Evolutionary conservation across 2,329 filamentous ascomycete species (phyloP), one percentile per base, ranked within the genome.

Genomic region (Akanthomyces uredinophilus): DNA sequence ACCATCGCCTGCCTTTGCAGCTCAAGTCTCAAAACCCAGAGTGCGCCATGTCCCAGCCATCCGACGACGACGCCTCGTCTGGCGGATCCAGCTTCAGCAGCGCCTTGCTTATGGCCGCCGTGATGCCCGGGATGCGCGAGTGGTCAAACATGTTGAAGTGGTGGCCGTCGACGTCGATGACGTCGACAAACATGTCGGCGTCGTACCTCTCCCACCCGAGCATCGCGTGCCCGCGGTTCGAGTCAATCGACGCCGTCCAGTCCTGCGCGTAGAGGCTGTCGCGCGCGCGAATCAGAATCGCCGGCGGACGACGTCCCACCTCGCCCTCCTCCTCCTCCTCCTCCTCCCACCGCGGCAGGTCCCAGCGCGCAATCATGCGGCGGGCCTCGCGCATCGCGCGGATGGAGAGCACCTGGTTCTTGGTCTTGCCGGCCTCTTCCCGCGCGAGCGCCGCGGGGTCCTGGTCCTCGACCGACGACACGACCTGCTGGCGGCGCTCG

Each of bases 191-290:
- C 66, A 83, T 73, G 24, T 71, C 70, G 32, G 72, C 72, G 24
- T 77, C 71, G 50, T 85, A 83, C 10, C 65, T 55, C 2, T 76
- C 77, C 83, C 83, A 85, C 11, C 82, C 82, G 1, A 85, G 72
- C 56, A 71, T 66, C 2, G 68, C 47, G 24, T 6, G 14, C 14
- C 18, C 63, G 0, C 83, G 77, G 24, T 73, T 66, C n/a, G 76
- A 63, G 62, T 85, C 83, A 11, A 84, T 74, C 39, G 69, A 68
- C 1, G 68, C 63, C 0, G 67, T 69, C 1, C 68, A 70, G 0
- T 68, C 65, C 0, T 70, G 62, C 6, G 71, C 68, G 0, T 76
- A 77, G 1, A 82, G 74, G 8, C 67, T 37, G 11, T 80, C 73
- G 47, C 65, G 74, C 0, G 81, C 81, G 35, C 78, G 75, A 24